phyloP scores from a whole-genome alignment of 1,284 basidiomycete species.

The Phellinidium pouzarii region DNA sequence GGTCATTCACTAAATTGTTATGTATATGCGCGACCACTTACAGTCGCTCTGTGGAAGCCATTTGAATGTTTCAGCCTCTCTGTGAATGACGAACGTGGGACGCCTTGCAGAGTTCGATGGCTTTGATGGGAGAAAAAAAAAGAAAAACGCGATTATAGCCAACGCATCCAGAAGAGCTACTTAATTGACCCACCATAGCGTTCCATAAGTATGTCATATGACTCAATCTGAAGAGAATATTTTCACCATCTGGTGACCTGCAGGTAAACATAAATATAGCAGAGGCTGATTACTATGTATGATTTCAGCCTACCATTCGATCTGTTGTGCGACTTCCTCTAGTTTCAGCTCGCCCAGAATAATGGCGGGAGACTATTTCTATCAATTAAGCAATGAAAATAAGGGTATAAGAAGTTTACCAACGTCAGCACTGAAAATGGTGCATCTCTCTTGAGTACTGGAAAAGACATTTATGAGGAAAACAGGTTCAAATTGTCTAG shows the following conservation, averaged over 20 bases:
- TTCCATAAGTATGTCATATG: constrained; percentile 14
- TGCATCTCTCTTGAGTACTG: constrained; percentile 12
- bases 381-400: neutral
- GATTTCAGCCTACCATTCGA: constrained; percentile 10
- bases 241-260: constrained; percentile 13
- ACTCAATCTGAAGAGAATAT: constrained; percentile 11
- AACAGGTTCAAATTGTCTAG: neutral
- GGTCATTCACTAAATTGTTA: neutral
- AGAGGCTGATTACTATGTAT: neutral
- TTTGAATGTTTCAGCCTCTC: constrained; percentile 10
- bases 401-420: neutral
- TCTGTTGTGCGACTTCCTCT: constrained; percentile 4
- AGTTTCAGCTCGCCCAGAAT: constrained; percentile 11
- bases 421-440: constrained; percentile 15
- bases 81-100: constrained; percentile 4
- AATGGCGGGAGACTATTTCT: constrained; percentile 7
- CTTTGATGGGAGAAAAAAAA: neutral
- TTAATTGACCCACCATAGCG: neutral
- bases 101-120: constrained; percentile 1
- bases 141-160: neutral
- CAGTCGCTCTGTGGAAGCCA: constrained; percentile 9
- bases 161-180: neutral
- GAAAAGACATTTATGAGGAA: neutral
- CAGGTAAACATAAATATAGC: neutral
- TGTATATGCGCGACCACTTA: no score